Base-by-base conservation (phyloP, 768 basidiomycete genomes). In the Suillus spraguei region DNA sequence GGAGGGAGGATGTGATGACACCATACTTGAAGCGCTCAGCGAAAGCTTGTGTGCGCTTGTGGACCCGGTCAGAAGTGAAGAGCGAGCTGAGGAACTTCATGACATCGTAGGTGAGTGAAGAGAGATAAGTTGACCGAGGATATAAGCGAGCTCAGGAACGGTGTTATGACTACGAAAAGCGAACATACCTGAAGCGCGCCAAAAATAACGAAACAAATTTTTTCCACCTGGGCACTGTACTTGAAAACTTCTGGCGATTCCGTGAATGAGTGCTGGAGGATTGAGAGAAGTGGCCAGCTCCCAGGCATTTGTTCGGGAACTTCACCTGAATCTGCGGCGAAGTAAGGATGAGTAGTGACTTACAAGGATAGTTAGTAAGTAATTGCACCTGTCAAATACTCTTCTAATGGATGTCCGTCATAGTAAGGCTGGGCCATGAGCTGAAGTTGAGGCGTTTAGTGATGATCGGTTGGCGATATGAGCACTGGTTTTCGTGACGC, bases 21-120 rank as follows among this genome's bases (percentile, higher is more conserved):
- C 85, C 86, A 81, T 92, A 93, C 72, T 92, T 92, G 84, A 94
- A 92, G 47, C 84, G 88, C 75, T 94, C 91, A 10, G 85, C 84
- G 68, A 92, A 90, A 22, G 82, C 80, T 65, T 76, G 82, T 4
- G 80, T 72, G 7, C 78, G 72, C 63, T 66, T 74, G 32, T 80
- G 69, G 10, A 73, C 66, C 39, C 77, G 71, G 47, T 76, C 71
- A 6, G 79, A 74, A 47, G 65, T 60, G 41, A 84, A 75, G 36
- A 79, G 61, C 36, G 79, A 73, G 63, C 76, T 65, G 20, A 83
- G 65, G 39, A 78, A 67, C 84, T 84, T 68, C 46, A 63, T 63
- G 28, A 61, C 55, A 65, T 61, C 42, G 62, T 20, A 54, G 66
- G 56, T 36, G 66, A 67, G 44, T 52, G 62, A 49, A 55, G 11